Conservation (phyloP, 805 yeast genomes). For the Myxozyma melibiosi region DNA sequence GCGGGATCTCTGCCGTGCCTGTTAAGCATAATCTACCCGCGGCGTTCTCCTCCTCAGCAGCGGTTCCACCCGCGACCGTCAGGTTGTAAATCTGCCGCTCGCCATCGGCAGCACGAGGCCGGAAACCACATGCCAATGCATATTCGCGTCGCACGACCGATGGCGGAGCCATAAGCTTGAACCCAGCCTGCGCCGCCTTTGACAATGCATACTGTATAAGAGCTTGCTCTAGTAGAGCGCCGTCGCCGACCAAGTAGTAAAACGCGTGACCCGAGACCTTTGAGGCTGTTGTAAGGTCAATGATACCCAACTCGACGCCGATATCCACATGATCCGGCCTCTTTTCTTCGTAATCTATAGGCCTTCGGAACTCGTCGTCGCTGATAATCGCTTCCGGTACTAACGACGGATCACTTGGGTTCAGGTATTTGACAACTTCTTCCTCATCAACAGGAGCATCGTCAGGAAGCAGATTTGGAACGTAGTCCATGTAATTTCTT, state of each 20-base stretch:
- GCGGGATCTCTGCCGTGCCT: constrained; percentile 94
- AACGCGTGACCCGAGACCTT: constrained; percentile 81
- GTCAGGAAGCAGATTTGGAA: constrained; percentile 25
- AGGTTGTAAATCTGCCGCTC: constrained; percentile 83
- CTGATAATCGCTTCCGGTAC: not conserved
- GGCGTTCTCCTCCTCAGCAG: constrained; percentile 35
- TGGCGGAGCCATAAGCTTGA: constrained; percentile 76
- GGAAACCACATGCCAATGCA: constrained; percentile 88
- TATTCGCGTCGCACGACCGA: constrained; percentile 77
- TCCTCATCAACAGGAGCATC: constrained; percentile 19
- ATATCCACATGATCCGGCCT: constrained; percentile 67
- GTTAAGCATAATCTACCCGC: constrained; percentile 57
- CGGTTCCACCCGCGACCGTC: constrained; percentile 44
- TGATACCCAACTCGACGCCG: constrained; percentile 64
- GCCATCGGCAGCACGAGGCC: constrained; percentile 84
- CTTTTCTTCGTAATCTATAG: constrained; percentile 11
- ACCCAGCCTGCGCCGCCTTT: constrained; percentile 67
- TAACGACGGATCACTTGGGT: constrained; percentile 13
- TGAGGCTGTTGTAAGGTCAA: constrained; percentile 74
- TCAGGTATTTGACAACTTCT: constrained; percentile 23
- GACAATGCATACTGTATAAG: constrained; percentile 75
- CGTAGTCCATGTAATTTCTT: constrained; percentile 16
- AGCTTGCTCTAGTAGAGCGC: constrained; percentile 88
- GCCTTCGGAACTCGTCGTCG: constrained; percentile 3
- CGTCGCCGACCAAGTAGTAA: constrained; percentile 82